These are phyloP conservation scores for Zostera marina DNA, from an alignment of 116 monocot genomes.

Conservation along the genomic window DNA sequence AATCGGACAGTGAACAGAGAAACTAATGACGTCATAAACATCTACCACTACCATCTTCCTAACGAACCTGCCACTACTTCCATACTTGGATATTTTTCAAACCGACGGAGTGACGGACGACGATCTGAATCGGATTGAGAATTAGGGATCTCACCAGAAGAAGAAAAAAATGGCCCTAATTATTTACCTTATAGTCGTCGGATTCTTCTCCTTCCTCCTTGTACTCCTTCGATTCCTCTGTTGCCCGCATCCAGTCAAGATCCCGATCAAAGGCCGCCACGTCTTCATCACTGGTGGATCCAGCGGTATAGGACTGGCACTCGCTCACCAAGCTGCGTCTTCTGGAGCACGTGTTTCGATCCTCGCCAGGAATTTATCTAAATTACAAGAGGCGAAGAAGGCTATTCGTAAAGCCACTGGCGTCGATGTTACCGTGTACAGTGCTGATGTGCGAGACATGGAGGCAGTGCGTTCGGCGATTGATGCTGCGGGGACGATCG, in stretches of 20 bases:
- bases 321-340: constrained; percentile 32
- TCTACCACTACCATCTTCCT: no score
- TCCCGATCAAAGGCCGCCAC: constrained; percentile 39
- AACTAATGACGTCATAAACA: no score
- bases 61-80: no score
- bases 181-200: constrained; percentile 9
- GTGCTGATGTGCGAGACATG: constrained; percentile 39
- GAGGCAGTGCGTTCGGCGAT: constrained; percentile 23
- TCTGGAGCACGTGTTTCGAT: constrained; percentile 41
- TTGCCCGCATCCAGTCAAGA: constrained; percentile 12
- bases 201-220: constrained; percentile 4
- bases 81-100: no score
- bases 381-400: constrained; percentile 29
- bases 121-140: no score
- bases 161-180: not conserved
- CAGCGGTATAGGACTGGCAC: constrained; percentile 44
- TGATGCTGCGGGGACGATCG: constrained; percentile 27
- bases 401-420: constrained; percentile 39
- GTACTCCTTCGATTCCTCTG: constrained; percentile 12
- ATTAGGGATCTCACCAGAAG: not conserved
- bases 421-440: constrained; percentile 17
- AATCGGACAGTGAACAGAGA: no score
- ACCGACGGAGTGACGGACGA: no score
- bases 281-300: constrained; percentile 53
- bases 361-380: constrained; percentile 27